phyloP scores from a whole-genome alignment of 495 filamentous ascomycete genomes.

The Hypoxylon fuscum region DNA sequence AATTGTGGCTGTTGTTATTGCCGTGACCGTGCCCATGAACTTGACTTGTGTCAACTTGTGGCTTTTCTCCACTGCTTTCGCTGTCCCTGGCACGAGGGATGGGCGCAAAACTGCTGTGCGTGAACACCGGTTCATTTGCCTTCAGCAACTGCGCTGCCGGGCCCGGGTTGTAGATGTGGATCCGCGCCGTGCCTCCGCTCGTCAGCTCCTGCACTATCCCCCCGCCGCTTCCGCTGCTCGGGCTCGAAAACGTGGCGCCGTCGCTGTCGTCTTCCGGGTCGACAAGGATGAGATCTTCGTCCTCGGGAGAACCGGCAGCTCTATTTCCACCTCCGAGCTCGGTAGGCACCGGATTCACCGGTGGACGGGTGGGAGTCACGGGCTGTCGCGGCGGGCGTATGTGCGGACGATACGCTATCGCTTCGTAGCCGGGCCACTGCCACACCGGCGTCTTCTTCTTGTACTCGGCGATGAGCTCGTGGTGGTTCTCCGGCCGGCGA shows the following conservation, averaged over 20 bases:
- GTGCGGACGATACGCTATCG: neutral
- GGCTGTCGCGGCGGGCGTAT: too few relatives aligned
- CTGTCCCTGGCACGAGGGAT: neutral
- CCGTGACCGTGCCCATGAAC: too few relatives aligned
- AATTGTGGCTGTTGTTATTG: too few relatives aligned
- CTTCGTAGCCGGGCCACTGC: constrained; percentile 18
- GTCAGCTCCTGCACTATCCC: neutral
- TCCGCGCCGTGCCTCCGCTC: neutral
- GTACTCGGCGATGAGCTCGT: constrained; percentile 32
- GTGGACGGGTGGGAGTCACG: too few relatives aligned
- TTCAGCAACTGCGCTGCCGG: too few relatives aligned
- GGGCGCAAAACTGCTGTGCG: neutral
- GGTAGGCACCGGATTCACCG: too few relatives aligned
- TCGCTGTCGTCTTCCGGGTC: constrained; percentile 16
- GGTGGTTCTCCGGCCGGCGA: constrained; percentile 18
- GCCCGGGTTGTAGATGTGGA: too few relatives aligned
- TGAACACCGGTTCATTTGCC: too few relatives aligned
- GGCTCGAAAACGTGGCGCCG: neutral
- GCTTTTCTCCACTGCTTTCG: neutral
- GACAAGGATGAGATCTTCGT: constrained; percentile 6
- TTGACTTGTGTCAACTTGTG: too few relatives aligned
- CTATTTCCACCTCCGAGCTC: neutral
- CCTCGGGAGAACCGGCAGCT: neutral
- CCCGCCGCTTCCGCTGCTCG: neutral
- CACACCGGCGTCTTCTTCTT: constrained; percentile 39